A percentile compares a stretch with the other conserved stretches of the same genome.
Evolutionary conservation across 345 rosid species (phyloP).

Genomic region (Syzygium grande): DNA sequence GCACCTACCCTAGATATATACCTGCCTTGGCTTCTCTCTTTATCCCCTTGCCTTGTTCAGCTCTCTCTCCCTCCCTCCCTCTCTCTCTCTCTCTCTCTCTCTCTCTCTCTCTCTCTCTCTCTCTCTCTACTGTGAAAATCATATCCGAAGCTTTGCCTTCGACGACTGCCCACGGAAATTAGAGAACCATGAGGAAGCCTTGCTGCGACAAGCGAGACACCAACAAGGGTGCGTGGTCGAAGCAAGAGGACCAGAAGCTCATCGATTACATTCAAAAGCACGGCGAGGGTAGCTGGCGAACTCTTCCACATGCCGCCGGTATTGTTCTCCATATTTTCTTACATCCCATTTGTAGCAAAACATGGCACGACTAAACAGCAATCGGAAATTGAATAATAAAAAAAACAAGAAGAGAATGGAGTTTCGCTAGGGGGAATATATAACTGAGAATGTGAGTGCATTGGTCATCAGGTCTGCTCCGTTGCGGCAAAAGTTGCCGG

Average conservation of each 20-base stretch:
- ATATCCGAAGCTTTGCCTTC: not conserved
- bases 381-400: not conserved
- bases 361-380: not conserved
- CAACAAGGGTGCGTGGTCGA: conserved; percentile 40
- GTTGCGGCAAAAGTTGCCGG: conserved; percentile 40
- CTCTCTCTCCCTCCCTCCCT: not conserved
- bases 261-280: conserved; percentile 25
- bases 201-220: conserved; percentile 28
- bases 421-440: too few species aligned
- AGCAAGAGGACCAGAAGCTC: conserved; percentile 39
- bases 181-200: conserved; percentile 23
- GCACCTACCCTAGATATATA: conserved; percentile 2
- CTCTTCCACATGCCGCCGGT: conserved; percentile 38
- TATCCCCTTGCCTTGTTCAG: not conserved
- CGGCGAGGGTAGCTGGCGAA: conserved; percentile 40
- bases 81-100: not conserved
- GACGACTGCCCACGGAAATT: too few species aligned
- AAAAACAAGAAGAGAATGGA: not conserved
- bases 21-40: not conserved
- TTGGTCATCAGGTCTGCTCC: conserved; percentile 22
- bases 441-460: not conserved
- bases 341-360: not conserved
- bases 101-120: not conserved
- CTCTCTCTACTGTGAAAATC: not conserved
- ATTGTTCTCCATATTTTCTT: not conserved